A percentile compares a stretch with the other conserved stretches of the same genome.
These are phyloP conservation scores for Mrakiaceae sp. DNA, from an alignment of 1,284 basidiomycete genomes.

Conservation along the genomic window DNA sequence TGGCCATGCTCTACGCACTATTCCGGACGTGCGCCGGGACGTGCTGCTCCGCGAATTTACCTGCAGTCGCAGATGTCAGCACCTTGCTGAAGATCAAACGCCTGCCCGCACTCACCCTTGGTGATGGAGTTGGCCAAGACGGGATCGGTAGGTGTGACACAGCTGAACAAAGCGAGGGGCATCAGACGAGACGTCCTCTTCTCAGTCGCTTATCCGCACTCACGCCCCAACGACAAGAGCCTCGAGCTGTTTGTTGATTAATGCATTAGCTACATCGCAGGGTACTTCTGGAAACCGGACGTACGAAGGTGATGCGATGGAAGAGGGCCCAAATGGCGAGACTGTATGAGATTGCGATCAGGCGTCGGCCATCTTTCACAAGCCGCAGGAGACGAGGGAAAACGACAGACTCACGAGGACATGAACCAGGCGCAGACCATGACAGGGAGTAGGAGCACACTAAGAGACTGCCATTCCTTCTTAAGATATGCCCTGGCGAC, in stretches of 20 bases:
- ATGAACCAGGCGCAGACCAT: slow-evolving; percentile 63
- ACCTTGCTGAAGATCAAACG: too few species aligned
- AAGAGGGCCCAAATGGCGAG: slow-evolving; percentile 74
- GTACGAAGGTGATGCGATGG: slow-evolving; percentile 62
- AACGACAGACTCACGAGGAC: slow-evolving; percentile 22
- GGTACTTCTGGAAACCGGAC: background rate
- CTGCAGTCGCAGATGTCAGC: too few species aligned
- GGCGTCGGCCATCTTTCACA: too few species aligned
- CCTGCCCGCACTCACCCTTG: slow-evolving; percentile 27
- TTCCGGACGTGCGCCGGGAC: slow-evolving; percentile 33
- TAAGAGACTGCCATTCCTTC: slow-evolving; percentile 72
- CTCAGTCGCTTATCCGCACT: too few species aligned
- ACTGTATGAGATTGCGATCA: too few species aligned
- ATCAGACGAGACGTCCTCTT: background rate
- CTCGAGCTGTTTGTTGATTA: background rate
- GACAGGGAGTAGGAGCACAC: slow-evolving; percentile 70
- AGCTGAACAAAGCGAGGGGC: background rate
- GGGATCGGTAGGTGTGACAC: slow-evolving; percentile 89
- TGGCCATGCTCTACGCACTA: slow-evolving; percentile 22
- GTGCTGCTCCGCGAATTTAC: slow-evolving; percentile 15
- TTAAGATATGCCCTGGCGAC: slow-evolving; percentile 50
- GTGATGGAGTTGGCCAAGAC: slow-evolving; percentile 26
- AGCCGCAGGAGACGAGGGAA: too few species aligned
- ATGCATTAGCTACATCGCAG: background rate
- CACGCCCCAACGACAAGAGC: background rate